Conservation (phyloP, 73 alveolate genomes). For the Stentor roeselii region DNA sequence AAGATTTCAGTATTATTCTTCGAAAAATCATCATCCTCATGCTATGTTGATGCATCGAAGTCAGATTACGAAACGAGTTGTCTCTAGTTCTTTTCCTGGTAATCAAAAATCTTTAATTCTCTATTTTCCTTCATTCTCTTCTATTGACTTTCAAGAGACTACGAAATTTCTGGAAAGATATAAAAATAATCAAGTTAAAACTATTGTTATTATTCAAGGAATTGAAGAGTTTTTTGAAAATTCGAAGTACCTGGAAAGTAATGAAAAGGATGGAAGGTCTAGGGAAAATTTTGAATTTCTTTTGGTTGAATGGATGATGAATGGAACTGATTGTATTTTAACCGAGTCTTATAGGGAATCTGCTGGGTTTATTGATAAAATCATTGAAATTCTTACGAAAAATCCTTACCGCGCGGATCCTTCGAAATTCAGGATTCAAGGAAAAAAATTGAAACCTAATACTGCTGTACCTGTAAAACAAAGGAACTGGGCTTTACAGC, state of each 20-base stretch:
- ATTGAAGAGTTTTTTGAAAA: not conserved
- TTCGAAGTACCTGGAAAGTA: not conserved
- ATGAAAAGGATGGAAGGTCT: not conserved
- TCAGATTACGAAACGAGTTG: not conserved
- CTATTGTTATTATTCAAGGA: not conserved
- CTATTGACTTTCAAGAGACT: not conserved
- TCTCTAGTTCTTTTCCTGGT: not conserved
- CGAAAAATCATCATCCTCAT: not conserved
- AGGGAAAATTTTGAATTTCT: not conserved
- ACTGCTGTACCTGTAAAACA: not conserved
- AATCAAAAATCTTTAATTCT: too few relatives aligned
- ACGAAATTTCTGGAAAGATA: too few relatives aligned
- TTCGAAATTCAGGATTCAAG: not conserved
- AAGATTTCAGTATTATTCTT: not conserved
- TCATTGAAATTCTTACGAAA: not conserved
- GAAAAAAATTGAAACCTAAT: not conserved
- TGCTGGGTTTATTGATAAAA: not conserved
- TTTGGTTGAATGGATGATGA: too few relatives aligned
- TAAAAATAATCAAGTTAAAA: too few relatives aligned
- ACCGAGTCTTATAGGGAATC: not conserved
- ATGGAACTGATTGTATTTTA: not conserved
- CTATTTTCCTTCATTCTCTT: not conserved
- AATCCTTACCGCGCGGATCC: not conserved
- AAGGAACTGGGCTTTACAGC: not conserved
- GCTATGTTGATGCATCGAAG: not conserved